A percentile compares a stretch with the other conserved stretches of the same genome.
These are phyloP conservation scores for Coemansia sp. DNA, from an alignment of 371 early-diverging fungal species.

Conservation along the genomic window DNA sequence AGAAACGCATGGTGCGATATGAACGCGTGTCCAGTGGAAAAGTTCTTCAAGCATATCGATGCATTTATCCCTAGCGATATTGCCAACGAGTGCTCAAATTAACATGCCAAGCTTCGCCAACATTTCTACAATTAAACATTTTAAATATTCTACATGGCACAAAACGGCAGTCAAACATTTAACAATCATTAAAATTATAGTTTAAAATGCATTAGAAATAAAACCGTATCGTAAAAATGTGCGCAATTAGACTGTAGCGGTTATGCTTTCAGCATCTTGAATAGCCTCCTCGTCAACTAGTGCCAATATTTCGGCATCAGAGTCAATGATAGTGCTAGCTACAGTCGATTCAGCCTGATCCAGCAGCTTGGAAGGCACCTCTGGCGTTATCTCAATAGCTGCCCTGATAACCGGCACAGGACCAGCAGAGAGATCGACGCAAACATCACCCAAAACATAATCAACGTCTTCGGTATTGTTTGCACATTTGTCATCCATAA, in stretches of 20 bases:
- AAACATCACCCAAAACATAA: constrained; percentile 23
- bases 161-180: no score
- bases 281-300: background rate
- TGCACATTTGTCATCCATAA: background rate
- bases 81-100: constrained; percentile 27
- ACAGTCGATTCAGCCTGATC: background rate
- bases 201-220: background rate
- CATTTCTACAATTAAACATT: background rate
- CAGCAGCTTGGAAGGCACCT: background rate
- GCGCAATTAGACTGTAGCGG: background rate
- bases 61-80: constrained; percentile 49
- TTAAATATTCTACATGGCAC: background rate
- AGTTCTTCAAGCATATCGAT: constrained; percentile 47
- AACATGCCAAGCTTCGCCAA: background rate
- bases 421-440: constrained; percentile 12
- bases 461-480: background rate
- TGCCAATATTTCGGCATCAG: background rate
- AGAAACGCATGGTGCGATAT: constrained; percentile 56
- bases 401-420: background rate
- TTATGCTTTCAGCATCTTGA: background rate
- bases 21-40: constrained; percentile 54
- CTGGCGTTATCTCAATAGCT: background rate
- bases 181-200: no score
- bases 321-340: background rate
- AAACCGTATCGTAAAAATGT: background rate